A percentile compares a stretch with the other conserved stretches of the same genome.
Evolutionary conservation across 2,329 filamentous ascomycete species (phyloP).

Genomic region (Talaromyces funiculosus): DNA sequence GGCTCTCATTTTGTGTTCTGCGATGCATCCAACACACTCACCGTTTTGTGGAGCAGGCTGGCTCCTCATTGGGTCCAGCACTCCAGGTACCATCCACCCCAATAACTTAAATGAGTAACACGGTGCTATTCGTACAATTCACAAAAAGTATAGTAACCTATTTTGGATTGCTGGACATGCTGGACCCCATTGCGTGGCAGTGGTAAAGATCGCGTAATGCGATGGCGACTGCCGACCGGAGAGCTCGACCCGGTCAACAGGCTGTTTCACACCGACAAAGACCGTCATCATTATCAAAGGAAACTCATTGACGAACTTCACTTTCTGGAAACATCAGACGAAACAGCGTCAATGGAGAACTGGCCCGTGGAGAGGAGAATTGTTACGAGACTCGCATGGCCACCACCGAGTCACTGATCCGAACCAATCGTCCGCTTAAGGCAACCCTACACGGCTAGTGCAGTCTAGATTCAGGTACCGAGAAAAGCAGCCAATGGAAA

Average conservation of each 20-base stretch:
- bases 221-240: not conserved
- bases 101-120: not conserved
- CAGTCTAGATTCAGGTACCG: slow-evolving; percentile 1
- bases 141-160: not conserved
- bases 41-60: not conserved
- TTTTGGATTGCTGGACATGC: not conserved
- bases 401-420: not conserved
- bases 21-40: not conserved
- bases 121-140: not conserved
- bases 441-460: not conserved
- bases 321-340: not conserved
- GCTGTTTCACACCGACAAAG: too few species aligned
- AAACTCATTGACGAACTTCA: not conserved
- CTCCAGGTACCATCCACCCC: not conserved
- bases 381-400: not conserved
- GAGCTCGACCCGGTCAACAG: not conserved
- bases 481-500: not conserved
- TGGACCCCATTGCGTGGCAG: not conserved
- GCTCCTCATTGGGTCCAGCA: not conserved
- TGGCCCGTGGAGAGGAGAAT: not conserved
- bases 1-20: not conserved
- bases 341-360: not conserved
- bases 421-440: not conserved
- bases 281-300: not conserved
- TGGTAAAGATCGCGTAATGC: slow-evolving; percentile 5